A percentile compares a stretch with the other conserved stretches of the same genome.
These are phyloP conservation scores for Trifolium subterraneum DNA, from an alignment of 306 rosid genomes.

Conservation along the genomic window DNA sequence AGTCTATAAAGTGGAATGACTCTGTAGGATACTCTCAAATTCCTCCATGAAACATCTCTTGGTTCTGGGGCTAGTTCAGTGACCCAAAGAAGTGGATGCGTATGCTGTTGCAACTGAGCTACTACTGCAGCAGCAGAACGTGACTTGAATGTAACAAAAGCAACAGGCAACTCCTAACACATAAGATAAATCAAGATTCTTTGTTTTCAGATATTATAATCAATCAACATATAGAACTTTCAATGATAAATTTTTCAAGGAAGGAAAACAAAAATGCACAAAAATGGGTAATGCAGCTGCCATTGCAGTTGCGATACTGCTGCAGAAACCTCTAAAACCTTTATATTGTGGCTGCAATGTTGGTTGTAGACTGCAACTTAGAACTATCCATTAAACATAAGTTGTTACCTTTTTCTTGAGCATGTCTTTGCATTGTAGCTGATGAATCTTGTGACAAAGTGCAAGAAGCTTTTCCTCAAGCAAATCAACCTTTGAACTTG, in stretches of 20 bases:
- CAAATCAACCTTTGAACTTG: conserved; percentile 49
- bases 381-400: background rate
- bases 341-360: background rate
- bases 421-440: conserved; percentile 67
- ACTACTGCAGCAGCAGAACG: conserved; percentile 74
- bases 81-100: conserved; percentile 80
- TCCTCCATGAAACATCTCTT: conserved; percentile 94
- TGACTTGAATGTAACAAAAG: conserved; percentile 85
- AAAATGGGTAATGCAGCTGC: too few species aligned
- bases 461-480: conserved; percentile 76
- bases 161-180: conserved; percentile 80
- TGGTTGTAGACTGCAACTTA: background rate
- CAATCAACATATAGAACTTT: conserved; percentile 2
- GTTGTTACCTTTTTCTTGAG: conserved; percentile 67
- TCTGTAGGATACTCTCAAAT: conserved; percentile 63
- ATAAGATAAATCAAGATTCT: conserved; percentile 33
- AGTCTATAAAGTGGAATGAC: conserved; percentile 64
- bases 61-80: conserved; percentile 91
- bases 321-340: background rate
- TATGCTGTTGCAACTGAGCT: conserved; percentile 78
- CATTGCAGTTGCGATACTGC: background rate
- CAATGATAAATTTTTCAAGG: background rate
- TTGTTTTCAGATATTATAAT: background rate
- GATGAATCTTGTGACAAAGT: conserved; percentile 67
- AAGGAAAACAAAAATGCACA: too few species aligned